Conservation (phyloP, 179 eudicot species). For the Heliamphora pulchella region DNA sequence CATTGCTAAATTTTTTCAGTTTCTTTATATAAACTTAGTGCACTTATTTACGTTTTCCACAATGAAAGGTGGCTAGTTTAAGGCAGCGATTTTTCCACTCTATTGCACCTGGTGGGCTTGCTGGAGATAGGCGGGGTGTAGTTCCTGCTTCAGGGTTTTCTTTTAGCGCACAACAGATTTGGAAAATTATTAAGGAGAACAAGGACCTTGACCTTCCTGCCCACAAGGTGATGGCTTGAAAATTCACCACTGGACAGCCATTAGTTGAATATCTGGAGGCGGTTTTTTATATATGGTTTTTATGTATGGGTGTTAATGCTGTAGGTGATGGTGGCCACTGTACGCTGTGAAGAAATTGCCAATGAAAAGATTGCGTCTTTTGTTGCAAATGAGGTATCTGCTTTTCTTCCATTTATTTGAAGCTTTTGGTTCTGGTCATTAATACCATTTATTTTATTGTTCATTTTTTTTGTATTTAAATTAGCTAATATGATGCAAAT, state of each 20-base stretch:
- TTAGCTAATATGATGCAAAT: neutral
- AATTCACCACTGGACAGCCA: neutral
- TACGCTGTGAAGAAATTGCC: constrained; percentile 94
- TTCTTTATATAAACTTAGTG: neutral
- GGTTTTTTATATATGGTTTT: neutral
- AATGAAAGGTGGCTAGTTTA: constrained; percentile 60
- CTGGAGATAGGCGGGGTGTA: constrained; percentile 88
- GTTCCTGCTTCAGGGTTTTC: constrained; percentile 97
- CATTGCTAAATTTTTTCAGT: neutral
- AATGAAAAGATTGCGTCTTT: constrained; percentile 55
- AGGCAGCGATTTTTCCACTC: constrained; percentile 81
- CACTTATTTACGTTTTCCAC: neutral
- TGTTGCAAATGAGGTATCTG: constrained; percentile 55
- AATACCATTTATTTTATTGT: too few relatives aligned
- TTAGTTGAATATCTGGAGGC: neutral
- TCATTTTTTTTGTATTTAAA: neutral
- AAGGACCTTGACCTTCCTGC: constrained; percentile 95
- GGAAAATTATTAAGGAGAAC: constrained; percentile 91
- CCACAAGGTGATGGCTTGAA: constrained; percentile 48
- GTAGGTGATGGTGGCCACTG: constrained; percentile 97
- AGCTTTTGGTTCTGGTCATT: neutral
- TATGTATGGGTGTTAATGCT: neutral
- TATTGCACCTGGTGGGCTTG: constrained; percentile 97
- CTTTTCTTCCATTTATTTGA: neutral
- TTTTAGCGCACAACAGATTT: constrained; percentile 80